Evolutionary conservation across 768 basidiomycete genomes (phyloP), one percentile per base, ranked within the genome.

Genomic region (Suillus luteus): DNA sequence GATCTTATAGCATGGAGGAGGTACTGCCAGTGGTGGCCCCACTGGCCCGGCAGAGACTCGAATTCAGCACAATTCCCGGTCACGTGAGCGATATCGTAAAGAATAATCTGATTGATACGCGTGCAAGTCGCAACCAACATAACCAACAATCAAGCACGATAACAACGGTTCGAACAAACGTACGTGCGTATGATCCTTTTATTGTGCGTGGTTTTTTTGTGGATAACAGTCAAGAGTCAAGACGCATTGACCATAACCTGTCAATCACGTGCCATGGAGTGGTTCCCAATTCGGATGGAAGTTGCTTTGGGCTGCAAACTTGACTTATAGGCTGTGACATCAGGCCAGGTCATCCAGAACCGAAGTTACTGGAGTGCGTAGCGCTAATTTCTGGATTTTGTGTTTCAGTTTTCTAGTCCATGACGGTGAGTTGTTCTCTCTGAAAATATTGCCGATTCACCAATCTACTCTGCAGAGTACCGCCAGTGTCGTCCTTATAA

Each of bases 1-100:
- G 38, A 58, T 58, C 40, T 57, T 38, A 38, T 38, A 40, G 37
- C 55, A 57, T 38, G 37, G 55, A 24, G 55, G 38, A 37, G 37
- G 37, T 17, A 38, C 11, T 38, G 10, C 40, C 12, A 17, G 22
- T 10, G 24, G 57, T 58, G 38, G 17, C 57, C 24, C 27, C 27
- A 27, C 33, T 4, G 33, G 33, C 33, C 33, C 40, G 24, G 24
- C 37, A 22, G 35, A 22, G 24, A 54, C 19, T 12, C 31, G 27
- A 17, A 58, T 40, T 17, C 22, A 15, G 12, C 31, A 24, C 15
- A 27, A 58, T 58, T 11, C 24, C 11, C 17, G 24, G 57, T 58
- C 57, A 58, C 57, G 57, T 58, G 57, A 19, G 10, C 10, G 24
- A 58, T 58, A 27, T 57, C 22, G 14, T 22, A 48, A 14, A 24